A percentile compares a stretch with the other conserved stretches of the same genome.
Evolutionary conservation across 306 rosid species (phyloP).

Genomic region (Ceratonia siliqua): DNA sequence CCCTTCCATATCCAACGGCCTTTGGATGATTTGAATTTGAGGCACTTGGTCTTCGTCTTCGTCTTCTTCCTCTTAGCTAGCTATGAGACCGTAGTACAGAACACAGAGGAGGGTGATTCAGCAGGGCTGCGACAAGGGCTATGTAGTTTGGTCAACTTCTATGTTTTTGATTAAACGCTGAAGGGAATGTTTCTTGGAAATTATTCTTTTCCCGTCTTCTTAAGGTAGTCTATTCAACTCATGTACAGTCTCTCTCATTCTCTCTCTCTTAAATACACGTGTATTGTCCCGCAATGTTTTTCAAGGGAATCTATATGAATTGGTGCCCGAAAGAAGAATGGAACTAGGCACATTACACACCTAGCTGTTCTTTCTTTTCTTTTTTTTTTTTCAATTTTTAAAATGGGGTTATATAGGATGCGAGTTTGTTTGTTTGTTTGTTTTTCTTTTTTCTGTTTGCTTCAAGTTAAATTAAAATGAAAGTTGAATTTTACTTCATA

Average conservation of each 20-base stretch:
- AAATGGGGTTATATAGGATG: background rate
- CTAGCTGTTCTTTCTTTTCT: background rate
- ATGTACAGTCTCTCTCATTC: constrained; percentile 39
- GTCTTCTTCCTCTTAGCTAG: constrained; percentile 5
- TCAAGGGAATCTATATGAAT: constrained; percentile 38
- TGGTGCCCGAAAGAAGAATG: constrained; percentile 1
- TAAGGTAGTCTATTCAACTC: constrained; percentile 38
- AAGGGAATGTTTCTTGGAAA: constrained; percentile 45
- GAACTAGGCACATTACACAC: background rate
- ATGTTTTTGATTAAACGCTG: constrained; percentile 38
- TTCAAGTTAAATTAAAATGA: too few relatives aligned
- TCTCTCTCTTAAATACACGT: constrained; percentile 39
- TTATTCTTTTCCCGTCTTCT: constrained; percentile 43
- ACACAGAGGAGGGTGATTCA: background rate
- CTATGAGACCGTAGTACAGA: background rate
- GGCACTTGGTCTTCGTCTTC: constrained; percentile 1
- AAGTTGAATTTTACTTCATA: background rate
- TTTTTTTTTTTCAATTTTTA: background rate
- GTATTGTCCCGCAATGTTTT: constrained; percentile 48
- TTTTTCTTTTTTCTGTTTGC: too few relatives aligned
- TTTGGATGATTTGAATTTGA: constrained; percentile 2
- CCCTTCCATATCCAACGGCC: constrained; percentile 62
- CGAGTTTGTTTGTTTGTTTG: background rate
- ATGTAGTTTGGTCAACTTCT: constrained; percentile 56
- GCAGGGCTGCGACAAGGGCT: constrained; percentile 30